Evolutionary conservation across 1,139 yeast species (phyloP).

Genomic region (Geotrichum australiense): DNA sequence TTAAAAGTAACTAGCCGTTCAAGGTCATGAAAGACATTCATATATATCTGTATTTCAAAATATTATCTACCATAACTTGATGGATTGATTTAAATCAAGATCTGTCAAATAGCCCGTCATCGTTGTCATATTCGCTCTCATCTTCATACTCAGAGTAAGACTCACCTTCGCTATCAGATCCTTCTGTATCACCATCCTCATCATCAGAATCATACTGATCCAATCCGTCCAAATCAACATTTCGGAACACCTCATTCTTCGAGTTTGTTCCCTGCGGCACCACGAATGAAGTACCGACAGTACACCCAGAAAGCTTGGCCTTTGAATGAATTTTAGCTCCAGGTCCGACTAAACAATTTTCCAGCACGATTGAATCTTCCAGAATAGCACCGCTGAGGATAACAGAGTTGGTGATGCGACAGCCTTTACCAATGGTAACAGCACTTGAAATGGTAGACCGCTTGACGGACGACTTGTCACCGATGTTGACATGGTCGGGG

Average conservation of each 20-base stretch:
- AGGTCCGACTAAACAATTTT: slow-evolving; percentile 81
- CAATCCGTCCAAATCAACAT: slow-evolving; percentile 33
- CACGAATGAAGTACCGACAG: slow-evolving; percentile 71
- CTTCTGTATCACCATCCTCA: slow-evolving; percentile 34
- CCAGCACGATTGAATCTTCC: slow-evolving; percentile 67
- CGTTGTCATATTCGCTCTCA: slow-evolving; percentile 30
- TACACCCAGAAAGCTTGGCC: slow-evolving; percentile 50
- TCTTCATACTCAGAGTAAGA: slow-evolving; percentile 25
- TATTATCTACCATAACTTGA: no score
- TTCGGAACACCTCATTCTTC: slow-evolving; percentile 76
- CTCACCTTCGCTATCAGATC: slow-evolving; percentile 26
- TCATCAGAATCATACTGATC: slow-evolving; percentile 23
- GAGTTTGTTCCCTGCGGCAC: slow-evolving; percentile 43
- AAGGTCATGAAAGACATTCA: no score
- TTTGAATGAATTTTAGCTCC: slow-evolving; percentile 48
- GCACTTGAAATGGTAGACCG: slow-evolving; percentile 71
- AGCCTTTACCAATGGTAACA: slow-evolving; percentile 75
- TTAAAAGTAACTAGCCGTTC: no score
- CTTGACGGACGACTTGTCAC: slow-evolving; percentile 80
- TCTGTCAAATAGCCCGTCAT: slow-evolving; percentile 44
- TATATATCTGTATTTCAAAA: no score
- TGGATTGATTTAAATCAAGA: no score
- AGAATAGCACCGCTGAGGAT: slow-evolving; percentile 62
- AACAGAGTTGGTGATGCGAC: slow-evolving; percentile 82
- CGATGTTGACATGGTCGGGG: slow-evolving; percentile 44